Conservation (phyloP, 2,329 filamentous ascomycete genomes). For the Ophiostoma himal-ulmi region DNA sequence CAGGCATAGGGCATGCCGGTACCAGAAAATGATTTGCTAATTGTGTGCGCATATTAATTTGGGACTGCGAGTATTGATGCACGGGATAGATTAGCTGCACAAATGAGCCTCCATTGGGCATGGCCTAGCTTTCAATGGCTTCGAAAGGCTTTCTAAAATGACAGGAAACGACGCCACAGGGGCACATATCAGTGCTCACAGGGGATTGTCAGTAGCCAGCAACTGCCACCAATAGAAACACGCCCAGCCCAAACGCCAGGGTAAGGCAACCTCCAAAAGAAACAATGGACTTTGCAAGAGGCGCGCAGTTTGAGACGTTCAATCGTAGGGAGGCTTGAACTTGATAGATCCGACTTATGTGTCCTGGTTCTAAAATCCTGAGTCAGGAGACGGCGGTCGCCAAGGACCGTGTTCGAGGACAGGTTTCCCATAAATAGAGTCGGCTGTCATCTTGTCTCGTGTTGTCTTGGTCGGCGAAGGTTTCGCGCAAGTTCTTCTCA, state of each 20-base stretch:
- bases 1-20: neutral
- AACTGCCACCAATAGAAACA: neutral
- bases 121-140: neutral
- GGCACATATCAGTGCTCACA: neutral
- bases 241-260: neutral
- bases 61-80: no score
- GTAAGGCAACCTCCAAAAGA: neutral
- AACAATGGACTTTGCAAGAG: neutral
- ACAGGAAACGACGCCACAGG: neutral
- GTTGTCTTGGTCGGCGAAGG: neutral
- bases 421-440: neutral
- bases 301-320: neutral
- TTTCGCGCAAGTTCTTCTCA: neutral
- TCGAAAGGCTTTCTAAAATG: neutral
- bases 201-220: neutral
- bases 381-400: slow-evolving; percentile 10
- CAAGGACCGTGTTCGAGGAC: slow-evolving; percentile 11
- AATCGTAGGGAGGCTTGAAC: neutral
- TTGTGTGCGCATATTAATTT: neutral
- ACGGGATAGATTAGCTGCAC: no score
- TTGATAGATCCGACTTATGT: neutral
- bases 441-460: neutral
- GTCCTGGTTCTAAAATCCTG: neutral
- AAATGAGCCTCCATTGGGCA: neutral
- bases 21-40: neutral